These are phyloP conservation scores for Penstemon barbatus DNA, from an alignment of 257 asterid species.

Conservation along the genomic window DNA sequence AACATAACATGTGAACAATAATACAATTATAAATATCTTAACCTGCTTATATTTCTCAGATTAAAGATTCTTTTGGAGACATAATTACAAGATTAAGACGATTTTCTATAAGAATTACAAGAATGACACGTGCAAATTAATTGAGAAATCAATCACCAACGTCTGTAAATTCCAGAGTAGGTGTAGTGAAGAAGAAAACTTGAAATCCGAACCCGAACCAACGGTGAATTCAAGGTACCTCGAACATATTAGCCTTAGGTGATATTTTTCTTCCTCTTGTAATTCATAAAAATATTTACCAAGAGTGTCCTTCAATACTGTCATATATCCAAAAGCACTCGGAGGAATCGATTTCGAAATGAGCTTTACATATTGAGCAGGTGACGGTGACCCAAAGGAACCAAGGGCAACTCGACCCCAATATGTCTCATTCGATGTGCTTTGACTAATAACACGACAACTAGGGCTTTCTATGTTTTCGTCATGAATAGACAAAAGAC, in stretches of 20 bases:
- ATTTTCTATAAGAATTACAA: no score
- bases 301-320: background rate
- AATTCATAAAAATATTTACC: background rate
- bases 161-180: conserved; percentile 16
- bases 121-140: no score
- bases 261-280: background rate
- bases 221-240: background rate
- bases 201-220: background rate
- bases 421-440: no score
- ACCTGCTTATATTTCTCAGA: no score
- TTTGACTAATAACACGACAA: background rate
- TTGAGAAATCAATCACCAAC: background rate
- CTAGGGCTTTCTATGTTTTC: background rate
- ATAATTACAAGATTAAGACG: no score
- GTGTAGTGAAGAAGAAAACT: conserved; percentile 2
- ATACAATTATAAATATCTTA: no score
- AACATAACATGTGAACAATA: no score
- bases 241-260: background rate
- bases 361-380: background rate
- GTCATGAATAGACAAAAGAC: background rate
- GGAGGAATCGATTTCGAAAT: background rate
- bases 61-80: no score
- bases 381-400: no score
- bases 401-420: no score
- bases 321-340: background rate